phyloP scores from a whole-genome alignment of 768 basidiomycete species.

The Polyporus arcularius region DNA sequence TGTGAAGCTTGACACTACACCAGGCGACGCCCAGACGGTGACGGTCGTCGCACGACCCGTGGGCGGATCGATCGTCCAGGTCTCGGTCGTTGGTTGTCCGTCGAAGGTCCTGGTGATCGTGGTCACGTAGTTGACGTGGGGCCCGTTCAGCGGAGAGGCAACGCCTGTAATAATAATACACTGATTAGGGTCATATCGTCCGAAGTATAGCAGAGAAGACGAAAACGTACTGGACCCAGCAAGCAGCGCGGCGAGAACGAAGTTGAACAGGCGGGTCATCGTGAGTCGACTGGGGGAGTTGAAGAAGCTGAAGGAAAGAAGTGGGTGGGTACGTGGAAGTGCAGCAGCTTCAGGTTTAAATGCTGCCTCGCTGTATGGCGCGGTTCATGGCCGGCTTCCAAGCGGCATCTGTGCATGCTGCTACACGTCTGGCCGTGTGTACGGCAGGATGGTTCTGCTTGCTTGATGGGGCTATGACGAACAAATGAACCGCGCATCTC shows the following conservation, averaged over 20 bases:
- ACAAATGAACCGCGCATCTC: too few relatives aligned
- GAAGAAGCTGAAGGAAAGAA: background rate
- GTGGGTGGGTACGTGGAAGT: background rate
- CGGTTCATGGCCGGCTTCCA: too few relatives aligned
- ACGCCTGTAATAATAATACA: background rate
- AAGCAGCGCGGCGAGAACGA: background rate
- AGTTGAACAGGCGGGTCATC: background rate
- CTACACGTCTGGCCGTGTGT: too few relatives aligned
- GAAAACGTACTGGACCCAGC: background rate
- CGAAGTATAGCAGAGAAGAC: background rate
- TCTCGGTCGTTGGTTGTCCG: background rate
- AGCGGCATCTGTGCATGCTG: too few relatives aligned
- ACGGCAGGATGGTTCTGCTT: too few relatives aligned
- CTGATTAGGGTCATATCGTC: background rate
- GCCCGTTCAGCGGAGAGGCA: background rate
- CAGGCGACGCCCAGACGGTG: slow-evolving; percentile 7
- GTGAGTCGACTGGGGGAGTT: background rate
- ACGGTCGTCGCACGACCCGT: background rate
- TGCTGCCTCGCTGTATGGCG: too few relatives aligned
- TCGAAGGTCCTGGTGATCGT: background rate
- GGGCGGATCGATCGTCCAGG: background rate
- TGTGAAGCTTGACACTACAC: background rate
- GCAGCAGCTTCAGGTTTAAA: too few relatives aligned
- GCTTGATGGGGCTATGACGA: too few relatives aligned
- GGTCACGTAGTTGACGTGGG: background rate